Evolutionary conservation across 768 basidiomycete genomes (phyloP).

Genomic region (Rhodotorula taiwanensis): DNA sequence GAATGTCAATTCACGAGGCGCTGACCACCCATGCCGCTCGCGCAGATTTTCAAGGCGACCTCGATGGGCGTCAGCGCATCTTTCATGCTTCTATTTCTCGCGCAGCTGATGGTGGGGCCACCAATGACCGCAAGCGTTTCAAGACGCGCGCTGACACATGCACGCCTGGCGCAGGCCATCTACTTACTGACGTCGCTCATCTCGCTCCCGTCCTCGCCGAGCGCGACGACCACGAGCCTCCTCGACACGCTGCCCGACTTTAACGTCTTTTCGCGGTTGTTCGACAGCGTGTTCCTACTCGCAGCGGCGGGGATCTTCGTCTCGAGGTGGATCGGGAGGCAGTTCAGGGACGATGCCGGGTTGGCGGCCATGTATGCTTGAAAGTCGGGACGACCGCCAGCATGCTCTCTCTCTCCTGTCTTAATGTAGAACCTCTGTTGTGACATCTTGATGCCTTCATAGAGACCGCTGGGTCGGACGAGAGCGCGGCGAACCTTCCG

Average conservation of each 20-base stretch:
- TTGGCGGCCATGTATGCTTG: constrained; percentile 22
- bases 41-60: constrained; percentile 39
- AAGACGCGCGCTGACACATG: too few relatives aligned
- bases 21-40: not conserved
- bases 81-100: constrained; percentile 42
- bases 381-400: too few relatives aligned
- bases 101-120: constrained; percentile 40
- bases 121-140: not conserved
- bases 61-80: constrained; percentile 40
- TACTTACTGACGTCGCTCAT: constrained; percentile 42
- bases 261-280: constrained; percentile 40
- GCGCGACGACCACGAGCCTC: constrained; percentile 22
- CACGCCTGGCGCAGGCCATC: constrained; percentile 40
- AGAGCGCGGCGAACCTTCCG: too few relatives aligned
- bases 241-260: constrained; percentile 41
- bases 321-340: constrained; percentile 29
- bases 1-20: too few relatives aligned
- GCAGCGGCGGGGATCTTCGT: constrained; percentile 33
- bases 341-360: constrained; percentile 30
- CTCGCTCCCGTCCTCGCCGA: constrained; percentile 36
- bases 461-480: too few relatives aligned
- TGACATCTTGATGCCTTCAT: too few relatives aligned
- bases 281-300: constrained; percentile 41
- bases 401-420: too few relatives aligned
- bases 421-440: too few relatives aligned